phyloP scores from a whole-genome alignment of 345 rosid species.

The Populus euphratica region DNA sequence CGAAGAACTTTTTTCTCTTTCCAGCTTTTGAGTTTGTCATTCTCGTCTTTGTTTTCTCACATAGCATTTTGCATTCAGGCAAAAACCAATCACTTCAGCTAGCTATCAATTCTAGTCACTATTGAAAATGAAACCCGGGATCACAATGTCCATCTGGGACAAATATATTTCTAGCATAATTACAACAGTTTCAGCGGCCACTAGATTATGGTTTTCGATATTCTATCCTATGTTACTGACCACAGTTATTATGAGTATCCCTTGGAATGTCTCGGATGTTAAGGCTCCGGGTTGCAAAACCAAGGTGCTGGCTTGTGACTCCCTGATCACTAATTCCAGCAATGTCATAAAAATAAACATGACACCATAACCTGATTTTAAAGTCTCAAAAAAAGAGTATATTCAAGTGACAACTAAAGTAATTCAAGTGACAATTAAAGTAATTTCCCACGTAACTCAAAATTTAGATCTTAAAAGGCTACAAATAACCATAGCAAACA shows the following conservation, averaged over 20 bases:
- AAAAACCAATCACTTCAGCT: neutral
- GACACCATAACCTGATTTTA: no score
- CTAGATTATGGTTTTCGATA: neutral
- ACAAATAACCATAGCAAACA: neutral
- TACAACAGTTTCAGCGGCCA: neutral
- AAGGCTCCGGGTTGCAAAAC: neutral
- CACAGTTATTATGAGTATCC: no score
- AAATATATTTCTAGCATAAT: neutral
- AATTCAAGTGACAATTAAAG: no score
- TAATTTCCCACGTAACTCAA: no score
- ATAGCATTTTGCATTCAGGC: neutral
- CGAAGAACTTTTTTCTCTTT: neutral
- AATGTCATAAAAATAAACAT: no score
- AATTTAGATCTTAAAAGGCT: no score
- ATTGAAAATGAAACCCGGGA: neutral
- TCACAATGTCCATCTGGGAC: neutral
- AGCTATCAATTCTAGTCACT: neutral
- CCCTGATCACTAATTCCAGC: no score
- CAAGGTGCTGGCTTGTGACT: neutral
- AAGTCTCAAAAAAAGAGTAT: no score
- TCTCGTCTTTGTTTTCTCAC: neutral
- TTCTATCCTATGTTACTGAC: no score
- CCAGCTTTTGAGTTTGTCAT: neutral
- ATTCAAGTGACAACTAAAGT: no score
- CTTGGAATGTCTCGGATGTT: no score